Evolutionary conservation across 768 basidiomycete genomes (phyloP).

Genomic region (Fomitopsis pulvina): DNA sequence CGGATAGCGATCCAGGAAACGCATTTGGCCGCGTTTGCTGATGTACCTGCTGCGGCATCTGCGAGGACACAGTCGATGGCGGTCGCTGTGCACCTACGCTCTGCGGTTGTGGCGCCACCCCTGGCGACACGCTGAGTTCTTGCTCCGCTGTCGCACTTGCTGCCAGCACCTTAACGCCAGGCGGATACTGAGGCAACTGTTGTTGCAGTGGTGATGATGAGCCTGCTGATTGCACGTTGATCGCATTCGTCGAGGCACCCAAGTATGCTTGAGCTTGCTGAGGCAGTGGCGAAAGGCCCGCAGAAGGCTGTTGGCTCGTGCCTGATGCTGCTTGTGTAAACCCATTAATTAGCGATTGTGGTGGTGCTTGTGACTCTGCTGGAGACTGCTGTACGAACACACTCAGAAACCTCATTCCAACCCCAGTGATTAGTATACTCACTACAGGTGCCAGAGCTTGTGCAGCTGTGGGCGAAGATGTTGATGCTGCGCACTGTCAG

Average conservation of each 20-base stretch:
- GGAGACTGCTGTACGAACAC: slow-evolving; percentile 26
- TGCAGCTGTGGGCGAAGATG: slow-evolving; percentile 11
- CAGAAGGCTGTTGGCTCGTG: slow-evolving; percentile 1
- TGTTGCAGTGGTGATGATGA: slow-evolving; percentile 25
- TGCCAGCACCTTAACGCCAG: slow-evolving; percentile 55
- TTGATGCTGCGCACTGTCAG: slow-evolving; percentile 32
- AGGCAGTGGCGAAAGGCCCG: slow-evolving; percentile 41
- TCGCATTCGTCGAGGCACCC: slow-evolving; percentile 2
- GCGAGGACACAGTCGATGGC: slow-evolving; percentile 43
- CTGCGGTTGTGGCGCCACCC: slow-evolving; percentile 23
- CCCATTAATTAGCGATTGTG: slow-evolving; percentile 29
- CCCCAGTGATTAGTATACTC: not conserved
- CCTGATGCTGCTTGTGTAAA: slow-evolving; percentile 19
- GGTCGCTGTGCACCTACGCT: slow-evolving; percentile 34
- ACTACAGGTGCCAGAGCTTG: slow-evolving; percentile 7
- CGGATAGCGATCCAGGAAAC: slow-evolving; percentile 83
- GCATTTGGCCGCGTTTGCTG: slow-evolving; percentile 38
- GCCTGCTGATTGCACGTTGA: slow-evolving; percentile 5
- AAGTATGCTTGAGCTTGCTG: slow-evolving; percentile 40
- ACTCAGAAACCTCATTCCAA: not conserved
- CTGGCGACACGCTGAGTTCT: slow-evolving; percentile 29
- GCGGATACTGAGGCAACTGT: slow-evolving; percentile 49
- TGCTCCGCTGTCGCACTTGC: slow-evolving; percentile 14
- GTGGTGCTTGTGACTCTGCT: slow-evolving; percentile 32
- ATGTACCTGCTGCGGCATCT: slow-evolving; percentile 30